Conservation (phyloP, 345 rosid genomes). For the Sisymbrium irio region DNA sequence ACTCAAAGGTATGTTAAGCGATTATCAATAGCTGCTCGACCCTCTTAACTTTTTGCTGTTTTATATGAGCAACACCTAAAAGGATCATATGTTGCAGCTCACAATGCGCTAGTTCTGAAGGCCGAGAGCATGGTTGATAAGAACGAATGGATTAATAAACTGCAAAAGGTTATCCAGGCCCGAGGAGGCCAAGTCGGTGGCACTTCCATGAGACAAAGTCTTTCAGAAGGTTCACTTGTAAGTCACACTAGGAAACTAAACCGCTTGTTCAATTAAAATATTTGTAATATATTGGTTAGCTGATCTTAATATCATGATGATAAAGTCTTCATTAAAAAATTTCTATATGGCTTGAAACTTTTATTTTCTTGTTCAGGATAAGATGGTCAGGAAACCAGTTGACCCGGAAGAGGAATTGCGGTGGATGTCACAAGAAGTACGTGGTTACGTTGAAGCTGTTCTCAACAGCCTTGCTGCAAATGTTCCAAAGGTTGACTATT, state of each 20-base stretch:
- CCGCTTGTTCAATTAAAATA: background rate
- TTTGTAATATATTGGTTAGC: background rate
- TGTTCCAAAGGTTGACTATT: slow-evolving; percentile 81
- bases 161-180: slow-evolving; percentile 64
- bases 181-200: slow-evolving; percentile 61
- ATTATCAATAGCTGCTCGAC: background rate
- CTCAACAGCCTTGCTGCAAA: slow-evolving; percentile 98
- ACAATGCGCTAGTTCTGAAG: slow-evolving; percentile 75
- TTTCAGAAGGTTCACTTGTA: slow-evolving; percentile 95
- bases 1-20: slow-evolving; percentile 51
- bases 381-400: slow-evolving; percentile 84
- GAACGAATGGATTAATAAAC: slow-evolving; percentile 80
- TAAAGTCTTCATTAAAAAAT: background rate
- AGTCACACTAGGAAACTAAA: slow-evolving; percentile 34
- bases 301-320: background rate
- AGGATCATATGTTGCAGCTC: slow-evolving; percentile 50
- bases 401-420: slow-evolving; percentile 99
- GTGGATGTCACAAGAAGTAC: slow-evolving; percentile 99
- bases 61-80: slow-evolving; percentile 1
- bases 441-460: slow-evolving; percentile 99
- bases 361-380: slow-evolving; percentile 53
- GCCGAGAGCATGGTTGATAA: slow-evolving; percentile 87
- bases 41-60: background rate
- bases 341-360: background rate
- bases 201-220: slow-evolving; percentile 72